Base-by-base conservation (phyloP, 2,329 filamentous ascomycete species). In the Cyclaneusma minus region DNA sequence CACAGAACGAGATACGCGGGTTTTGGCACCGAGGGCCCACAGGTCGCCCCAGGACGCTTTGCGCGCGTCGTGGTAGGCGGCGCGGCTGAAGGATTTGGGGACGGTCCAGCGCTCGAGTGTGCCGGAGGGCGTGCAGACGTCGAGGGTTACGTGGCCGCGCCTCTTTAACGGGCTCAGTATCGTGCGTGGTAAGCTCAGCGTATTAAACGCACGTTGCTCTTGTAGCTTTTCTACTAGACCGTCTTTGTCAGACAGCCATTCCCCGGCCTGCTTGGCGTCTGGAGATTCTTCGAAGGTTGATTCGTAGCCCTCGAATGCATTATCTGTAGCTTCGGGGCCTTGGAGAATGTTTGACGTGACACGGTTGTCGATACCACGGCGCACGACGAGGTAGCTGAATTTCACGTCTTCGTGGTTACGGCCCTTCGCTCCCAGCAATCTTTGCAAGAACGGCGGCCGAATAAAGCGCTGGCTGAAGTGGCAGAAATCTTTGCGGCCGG, bases 21-120 rank as follows among this genome's bases (percentile, higher is more conserved):
- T 91, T 62, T 95, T 95, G 13, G 85, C 87, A 0, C 89, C 89
- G 1, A 95, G 60, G 1, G 87, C 84, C 89, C 89, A 98, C 7
- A 95, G 60, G 48, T 95, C 89, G 20, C 89, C 89, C 89, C 87
- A 95, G 28, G 57, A 58, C 1, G 77, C 68, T 55, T 98, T 98
- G 34, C 89, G 72, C 18, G 89, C 89, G 47, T 95, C 89, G 41
- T 80, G 82, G 55, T 87, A 95, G 1, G 84, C 84, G 41, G 78
- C 71, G 40, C 68, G 74, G 48, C 75, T 76, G 52, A 76, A 89
- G 32, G 74, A 83, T 39, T 73, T 73, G 2, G 87, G 81, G 0
- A 98, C 76, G 0, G 78, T 89, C 89, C 89, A 98, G 29, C 89
- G 80, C 58, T 98, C 87, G 17, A 94, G 72, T 21, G 67, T 72